These are phyloP conservation scores for Toxoplasma gondii DNA, from an alignment of 169 alveolate species.

Conservation along the genomic window DNA sequence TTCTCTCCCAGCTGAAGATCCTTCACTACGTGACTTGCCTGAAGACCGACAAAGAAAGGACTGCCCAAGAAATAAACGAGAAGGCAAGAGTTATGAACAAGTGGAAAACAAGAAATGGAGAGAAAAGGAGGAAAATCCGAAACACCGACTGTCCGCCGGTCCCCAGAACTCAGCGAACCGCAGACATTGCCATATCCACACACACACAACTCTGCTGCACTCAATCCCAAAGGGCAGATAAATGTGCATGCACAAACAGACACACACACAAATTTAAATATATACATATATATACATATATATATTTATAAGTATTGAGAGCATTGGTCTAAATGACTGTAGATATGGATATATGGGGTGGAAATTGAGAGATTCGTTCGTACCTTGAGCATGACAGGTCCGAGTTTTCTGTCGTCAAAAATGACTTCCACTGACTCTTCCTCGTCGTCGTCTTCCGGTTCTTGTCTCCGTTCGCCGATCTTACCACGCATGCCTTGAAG, in stretches of 20 bases:
- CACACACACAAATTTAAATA: too few species aligned
- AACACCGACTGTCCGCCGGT: too few species aligned
- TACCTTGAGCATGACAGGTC: slow-evolving; percentile 38
- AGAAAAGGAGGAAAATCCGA: background rate
- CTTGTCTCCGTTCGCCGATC: slow-evolving; percentile 26
- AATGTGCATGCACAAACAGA: too few species aligned
- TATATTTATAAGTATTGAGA: background rate
- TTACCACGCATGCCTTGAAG: slow-evolving; percentile 42
- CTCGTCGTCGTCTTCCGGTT: slow-evolving; percentile 16
- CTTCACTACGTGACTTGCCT: slow-evolving; percentile 34
- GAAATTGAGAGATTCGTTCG: background rate
- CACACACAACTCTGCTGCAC: too few species aligned
- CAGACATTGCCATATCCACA: too few species aligned
- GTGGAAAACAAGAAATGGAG: too few species aligned
- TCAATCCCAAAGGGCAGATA: too few species aligned
- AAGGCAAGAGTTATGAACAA: too few species aligned
- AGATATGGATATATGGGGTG: too few species aligned
- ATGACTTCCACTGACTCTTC: slow-evolving; percentile 11
- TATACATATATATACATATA: too few species aligned
- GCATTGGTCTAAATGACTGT: background rate
- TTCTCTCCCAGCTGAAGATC: slow-evolving; percentile 46
- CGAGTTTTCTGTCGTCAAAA: slow-evolving; percentile 17
- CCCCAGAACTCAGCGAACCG: too few species aligned
- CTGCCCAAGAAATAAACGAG: too few species aligned
- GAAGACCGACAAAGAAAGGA: background rate